Evolutionary conservation across 1,139 yeast genomes (phyloP), one percentile per base, ranked within the genome.

Genomic region (Yamadazyma membranifaciens): DNA sequence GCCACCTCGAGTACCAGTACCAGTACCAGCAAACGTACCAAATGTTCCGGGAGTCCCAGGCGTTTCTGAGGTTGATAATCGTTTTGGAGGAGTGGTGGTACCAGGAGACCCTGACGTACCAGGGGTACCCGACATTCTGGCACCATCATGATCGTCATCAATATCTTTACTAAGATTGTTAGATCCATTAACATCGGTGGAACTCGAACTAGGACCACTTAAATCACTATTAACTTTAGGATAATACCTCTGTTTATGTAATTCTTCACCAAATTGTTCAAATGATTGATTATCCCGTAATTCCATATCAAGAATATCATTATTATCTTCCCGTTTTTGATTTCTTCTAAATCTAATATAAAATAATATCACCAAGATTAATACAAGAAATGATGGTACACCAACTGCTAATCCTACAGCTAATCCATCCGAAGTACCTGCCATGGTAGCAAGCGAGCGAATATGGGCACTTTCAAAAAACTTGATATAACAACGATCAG

Each of bases 371-470:
- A 56, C 48, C 12, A 52, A 48, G 13, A 59, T 45, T 6, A 68
- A 37, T 20, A 69, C 57, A 12, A 67, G 31, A 34, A 62, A 55
- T 29, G 69, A 56, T 2, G 76, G 75, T 28, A 69, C 51, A 6
- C 77, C 76, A 27, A 72, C 67, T 13, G 75, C 71, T 36, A 71
- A 56, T 3, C 76, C 76, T 13, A 71, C 75, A 10, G 75, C 57
- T 39, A 61, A 48, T 11, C 57, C 51, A 42, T 59, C 50, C 7
- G 24, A 20, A 11, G 55, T 45, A 39, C 50, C 46, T 14, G 45
- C 56, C 65, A 60, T 60, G 5, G 5, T 20, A 20, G 24, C 24
- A 20, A 20, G 24, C 24, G 24, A 20, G 24, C 24, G 24, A 20
- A 20, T 20, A 20, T 20, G 24, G 24, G 24, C 24, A 20, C 12